Evolutionary conservation across 208 protist species (phyloP).

Genomic region (Leishmania arabica): DNA sequence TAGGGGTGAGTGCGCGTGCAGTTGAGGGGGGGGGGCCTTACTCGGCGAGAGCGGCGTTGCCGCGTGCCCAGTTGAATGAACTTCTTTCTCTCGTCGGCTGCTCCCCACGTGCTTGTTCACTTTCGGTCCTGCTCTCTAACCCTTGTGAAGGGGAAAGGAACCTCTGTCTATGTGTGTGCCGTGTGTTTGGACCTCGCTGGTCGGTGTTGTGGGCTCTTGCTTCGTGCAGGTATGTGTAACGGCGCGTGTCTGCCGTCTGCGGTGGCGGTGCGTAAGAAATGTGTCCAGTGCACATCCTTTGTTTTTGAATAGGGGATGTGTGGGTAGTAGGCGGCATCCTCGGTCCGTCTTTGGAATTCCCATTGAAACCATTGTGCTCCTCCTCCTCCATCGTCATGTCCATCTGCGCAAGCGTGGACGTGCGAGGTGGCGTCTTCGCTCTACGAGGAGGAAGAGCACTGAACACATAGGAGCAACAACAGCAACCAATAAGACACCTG

Average conservation of each 20-base stretch:
- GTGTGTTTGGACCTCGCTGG: background rate
- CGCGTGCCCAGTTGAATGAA: background rate
- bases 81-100: background rate
- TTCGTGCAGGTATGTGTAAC: background rate
- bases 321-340: too few species aligned
- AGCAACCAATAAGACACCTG: too few species aligned
- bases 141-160: too few species aligned
- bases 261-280: background rate
- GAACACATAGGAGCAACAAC: background rate
- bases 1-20: too few species aligned
- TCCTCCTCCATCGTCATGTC: background rate
- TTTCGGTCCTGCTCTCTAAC: background rate
- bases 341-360: background rate
- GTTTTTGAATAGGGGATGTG: background rate
- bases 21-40: background rate
- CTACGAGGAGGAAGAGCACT: background rate
- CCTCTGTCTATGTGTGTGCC: background rate
- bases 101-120: background rate
- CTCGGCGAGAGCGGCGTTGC: background rate
- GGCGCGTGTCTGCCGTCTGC: background rate
- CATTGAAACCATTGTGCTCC: background rate
- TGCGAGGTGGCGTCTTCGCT: background rate
- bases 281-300: background rate
- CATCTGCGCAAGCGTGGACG: background rate
- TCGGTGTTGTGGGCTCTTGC: background rate